Conservation (phyloP, 1,284 basidiomycete genomes). For the Blastosporella zonata region DNA sequence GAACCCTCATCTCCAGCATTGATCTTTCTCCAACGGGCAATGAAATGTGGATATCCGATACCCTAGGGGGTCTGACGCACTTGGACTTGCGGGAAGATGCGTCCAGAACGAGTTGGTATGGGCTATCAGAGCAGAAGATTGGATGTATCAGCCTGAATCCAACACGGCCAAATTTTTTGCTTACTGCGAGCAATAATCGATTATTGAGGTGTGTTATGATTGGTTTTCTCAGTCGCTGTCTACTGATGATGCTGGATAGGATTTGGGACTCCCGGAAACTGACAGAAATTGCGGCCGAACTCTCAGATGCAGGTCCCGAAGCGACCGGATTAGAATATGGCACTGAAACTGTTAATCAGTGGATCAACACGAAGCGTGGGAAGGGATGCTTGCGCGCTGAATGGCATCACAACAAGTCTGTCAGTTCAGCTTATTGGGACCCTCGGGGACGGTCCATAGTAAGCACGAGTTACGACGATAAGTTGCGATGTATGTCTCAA, state of each 20-base stretch:
- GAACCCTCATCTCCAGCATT: slow-evolving; percentile 57
- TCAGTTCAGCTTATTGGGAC: slow-evolving; percentile 81
- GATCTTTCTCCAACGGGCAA: slow-evolving; percentile 64
- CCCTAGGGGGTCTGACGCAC: slow-evolving; percentile 63
- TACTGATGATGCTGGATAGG: slow-evolving; percentile 33
- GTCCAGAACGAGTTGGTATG: slow-evolving; percentile 56
- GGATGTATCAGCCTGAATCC: slow-evolving; percentile 77
- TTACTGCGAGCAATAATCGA: slow-evolving; percentile 73
- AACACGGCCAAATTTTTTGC: slow-evolving; percentile 56
- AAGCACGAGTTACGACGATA: slow-evolving; percentile 80
- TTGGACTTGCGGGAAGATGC: slow-evolving; percentile 66
- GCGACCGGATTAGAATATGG: slow-evolving; percentile 43
- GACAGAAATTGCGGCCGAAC: slow-evolving; percentile 33
- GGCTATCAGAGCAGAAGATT: slow-evolving; percentile 67
- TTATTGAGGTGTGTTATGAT: slow-evolving; percentile 52
- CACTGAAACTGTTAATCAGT: slow-evolving; percentile 45
- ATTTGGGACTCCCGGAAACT: slow-evolving; percentile 77
- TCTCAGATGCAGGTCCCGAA: slow-evolving; percentile 23
- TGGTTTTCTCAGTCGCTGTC: neutral
- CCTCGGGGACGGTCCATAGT: slow-evolving; percentile 70
- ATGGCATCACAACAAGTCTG: slow-evolving; percentile 69
- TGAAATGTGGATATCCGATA: slow-evolving; percentile 81
- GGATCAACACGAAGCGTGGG: slow-evolving; percentile 48
- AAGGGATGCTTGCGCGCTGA: slow-evolving; percentile 55
- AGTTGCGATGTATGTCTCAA: slow-evolving; percentile 55